These are phyloP conservation scores for Petunia hybrid DNA, from an alignment of 305 asterid species.

Conservation along the genomic window DNA sequence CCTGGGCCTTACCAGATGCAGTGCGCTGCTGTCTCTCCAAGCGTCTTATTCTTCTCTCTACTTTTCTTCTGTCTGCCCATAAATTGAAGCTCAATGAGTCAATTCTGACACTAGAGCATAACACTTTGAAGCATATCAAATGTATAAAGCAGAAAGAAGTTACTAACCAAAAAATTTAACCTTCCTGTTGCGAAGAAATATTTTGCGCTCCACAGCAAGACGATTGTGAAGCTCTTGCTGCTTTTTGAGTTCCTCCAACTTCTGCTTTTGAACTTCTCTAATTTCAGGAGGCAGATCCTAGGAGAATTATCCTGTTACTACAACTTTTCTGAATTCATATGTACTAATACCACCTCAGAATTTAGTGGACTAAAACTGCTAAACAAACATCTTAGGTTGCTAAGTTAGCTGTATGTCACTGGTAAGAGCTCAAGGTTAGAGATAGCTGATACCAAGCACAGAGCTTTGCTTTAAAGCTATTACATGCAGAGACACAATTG, in stretches of 20 bases:
- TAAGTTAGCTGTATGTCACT: slow-evolving; percentile 16
- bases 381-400: neutral
- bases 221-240: slow-evolving; percentile 79
- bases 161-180: slow-evolving; percentile 79
- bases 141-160: slow-evolving; percentile 27
- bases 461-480: neutral
- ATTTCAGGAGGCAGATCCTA: slow-evolving; percentile 81
- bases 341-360: neutral
- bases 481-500: neutral
- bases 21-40: slow-evolving; percentile 87
- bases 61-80: slow-evolving; percentile 82
- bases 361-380: neutral
- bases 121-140: slow-evolving; percentile 20
- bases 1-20: slow-evolving; percentile 66
- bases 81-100: slow-evolving; percentile 31
- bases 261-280: slow-evolving; percentile 75
- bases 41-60: slow-evolving; percentile 79
- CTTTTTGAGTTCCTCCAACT: slow-evolving; percentile 85
- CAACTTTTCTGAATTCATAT: neutral
- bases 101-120: slow-evolving; percentile 19
- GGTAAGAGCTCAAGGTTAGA: neutral
- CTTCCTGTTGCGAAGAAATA: slow-evolving; percentile 74
- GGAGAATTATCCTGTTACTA: slow-evolving; percentile 24
- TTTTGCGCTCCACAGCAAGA: slow-evolving; percentile 75
- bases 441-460: slow-evolving; percentile 1